phyloP scores from a whole-genome alignment of 1,284 basidiomycete species.

The Pyrrhoderma lamaoense region DNA sequence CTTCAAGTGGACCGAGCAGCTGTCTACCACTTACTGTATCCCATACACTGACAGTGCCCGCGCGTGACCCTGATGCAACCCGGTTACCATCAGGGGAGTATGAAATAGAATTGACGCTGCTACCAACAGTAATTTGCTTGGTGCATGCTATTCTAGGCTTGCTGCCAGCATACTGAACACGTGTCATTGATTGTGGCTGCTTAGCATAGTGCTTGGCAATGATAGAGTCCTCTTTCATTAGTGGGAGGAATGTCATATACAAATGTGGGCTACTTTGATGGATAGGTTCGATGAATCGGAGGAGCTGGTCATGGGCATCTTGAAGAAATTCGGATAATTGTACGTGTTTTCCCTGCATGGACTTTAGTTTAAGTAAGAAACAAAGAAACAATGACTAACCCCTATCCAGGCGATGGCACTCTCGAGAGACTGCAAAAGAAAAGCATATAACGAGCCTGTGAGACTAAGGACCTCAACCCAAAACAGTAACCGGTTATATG shows the following conservation, averaged over 20 bases:
- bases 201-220: neutral
- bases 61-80: neutral
- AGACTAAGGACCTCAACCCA: slow-evolving; percentile 6
- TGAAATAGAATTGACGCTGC: neutral
- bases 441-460: neutral
- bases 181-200: too few species aligned
- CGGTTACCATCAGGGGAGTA: neutral
- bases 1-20: neutral
- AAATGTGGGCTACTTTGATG: neutral
- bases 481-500: neutral
- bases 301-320: neutral
- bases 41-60: neutral
- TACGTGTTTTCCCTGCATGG: too few species aligned
- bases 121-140: neutral
- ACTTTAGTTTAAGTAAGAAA: too few species aligned
- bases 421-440: too few species aligned
- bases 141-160: too few species aligned
- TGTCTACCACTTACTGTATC: neutral
- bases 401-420: too few species aligned
- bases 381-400: too few species aligned
- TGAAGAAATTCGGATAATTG: too few species aligned
- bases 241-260: neutral
- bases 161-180: too few species aligned
- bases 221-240: slow-evolving; percentile 17
- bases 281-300: neutral